phyloP scores from a whole-genome alignment of 345 rosid species.

The Kernera saxatilis region DNA sequence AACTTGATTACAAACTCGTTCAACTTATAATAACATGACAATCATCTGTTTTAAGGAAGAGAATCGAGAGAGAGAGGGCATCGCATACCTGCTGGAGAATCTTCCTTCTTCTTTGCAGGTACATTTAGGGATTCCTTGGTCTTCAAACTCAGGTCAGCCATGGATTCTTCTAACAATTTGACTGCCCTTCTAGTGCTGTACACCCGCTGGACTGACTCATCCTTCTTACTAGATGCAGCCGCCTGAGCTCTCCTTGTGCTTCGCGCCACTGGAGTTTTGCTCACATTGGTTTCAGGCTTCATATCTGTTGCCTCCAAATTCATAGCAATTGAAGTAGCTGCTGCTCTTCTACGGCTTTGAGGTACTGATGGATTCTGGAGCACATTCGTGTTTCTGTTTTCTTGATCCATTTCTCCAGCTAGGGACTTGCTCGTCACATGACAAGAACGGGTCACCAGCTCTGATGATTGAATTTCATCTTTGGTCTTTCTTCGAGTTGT shows the following conservation, averaged over 20 bases:
- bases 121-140: slow-evolving; percentile 24
- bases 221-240: slow-evolving; percentile 19
- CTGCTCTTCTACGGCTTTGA: slow-evolving; percentile 32
- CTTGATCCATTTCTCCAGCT: slow-evolving; percentile 38
- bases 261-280: slow-evolving; percentile 26
- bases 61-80: neutral
- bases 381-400: slow-evolving; percentile 31
- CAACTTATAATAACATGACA: neutral
- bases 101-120: slow-evolving; percentile 16
- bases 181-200: slow-evolving; percentile 67
- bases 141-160: slow-evolving; percentile 51
- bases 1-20: slow-evolving; percentile 6
- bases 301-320: slow-evolving; percentile 20
- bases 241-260: slow-evolving; percentile 30
- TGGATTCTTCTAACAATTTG: slow-evolving; percentile 56
- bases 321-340: slow-evolving; percentile 32
- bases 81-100: slow-evolving; percentile 1
- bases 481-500: slow-evolving; percentile 46
- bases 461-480: slow-evolving; percentile 39
- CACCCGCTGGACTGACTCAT: slow-evolving; percentile 37
- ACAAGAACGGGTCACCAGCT: slow-evolving; percentile 41
- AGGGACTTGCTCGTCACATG: slow-evolving; percentile 29
- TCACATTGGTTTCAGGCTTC: slow-evolving; percentile 11
- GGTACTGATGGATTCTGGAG: slow-evolving; percentile 35
- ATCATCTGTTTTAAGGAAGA: neutral